These are phyloP conservation scores for Chalciporus chontae DNA, from an alignment of 768 basidiomycete species.

Conservation along the genomic window DNA sequence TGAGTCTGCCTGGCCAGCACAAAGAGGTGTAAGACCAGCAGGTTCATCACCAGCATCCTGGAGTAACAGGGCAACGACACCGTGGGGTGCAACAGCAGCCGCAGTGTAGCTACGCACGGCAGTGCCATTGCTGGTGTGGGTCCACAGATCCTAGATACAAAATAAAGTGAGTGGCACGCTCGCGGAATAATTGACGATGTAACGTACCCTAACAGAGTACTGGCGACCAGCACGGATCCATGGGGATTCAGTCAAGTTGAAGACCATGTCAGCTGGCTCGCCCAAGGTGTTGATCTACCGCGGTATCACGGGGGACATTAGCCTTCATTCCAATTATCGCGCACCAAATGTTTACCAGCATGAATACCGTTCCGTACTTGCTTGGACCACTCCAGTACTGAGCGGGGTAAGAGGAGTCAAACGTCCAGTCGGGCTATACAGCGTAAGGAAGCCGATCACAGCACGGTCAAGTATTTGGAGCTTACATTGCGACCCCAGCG, in stretches of 20 bases:
- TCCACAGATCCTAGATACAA: slow-evolving; percentile 58
- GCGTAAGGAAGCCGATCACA: neutral
- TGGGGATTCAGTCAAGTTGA: slow-evolving; percentile 64
- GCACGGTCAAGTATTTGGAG: neutral
- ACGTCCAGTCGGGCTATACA: slow-evolving; percentile 34
- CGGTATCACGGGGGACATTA: neutral
- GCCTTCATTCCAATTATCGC: neutral
- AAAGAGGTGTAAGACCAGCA: slow-evolving; percentile 50
- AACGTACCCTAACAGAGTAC: slow-evolving; percentile 55
- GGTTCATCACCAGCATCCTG: slow-evolving; percentile 69
- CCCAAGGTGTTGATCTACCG: slow-evolving; percentile 54
- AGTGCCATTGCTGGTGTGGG: slow-evolving; percentile 66
- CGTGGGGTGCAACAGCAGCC: slow-evolving; percentile 52
- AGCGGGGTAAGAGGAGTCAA: slow-evolving; percentile 47
- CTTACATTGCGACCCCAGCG: slow-evolving; percentile 63
- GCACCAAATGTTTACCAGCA: slow-evolving; percentile 45
- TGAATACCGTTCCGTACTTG: slow-evolving; percentile 59
- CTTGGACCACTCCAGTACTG: slow-evolving; percentile 67
- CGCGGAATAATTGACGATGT: neutral
- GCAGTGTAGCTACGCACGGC: slow-evolving; percentile 53
- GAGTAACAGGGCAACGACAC: slow-evolving; percentile 61
- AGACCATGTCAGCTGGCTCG: slow-evolving; percentile 51
- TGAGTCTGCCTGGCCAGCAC: slow-evolving; percentile 40
- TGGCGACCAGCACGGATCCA: slow-evolving; percentile 65
- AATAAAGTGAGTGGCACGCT: neutral